Evolutionary conservation across 148 eudicot genomes (phyloP).

Genomic region (Amaranthus cruentus): DNA sequence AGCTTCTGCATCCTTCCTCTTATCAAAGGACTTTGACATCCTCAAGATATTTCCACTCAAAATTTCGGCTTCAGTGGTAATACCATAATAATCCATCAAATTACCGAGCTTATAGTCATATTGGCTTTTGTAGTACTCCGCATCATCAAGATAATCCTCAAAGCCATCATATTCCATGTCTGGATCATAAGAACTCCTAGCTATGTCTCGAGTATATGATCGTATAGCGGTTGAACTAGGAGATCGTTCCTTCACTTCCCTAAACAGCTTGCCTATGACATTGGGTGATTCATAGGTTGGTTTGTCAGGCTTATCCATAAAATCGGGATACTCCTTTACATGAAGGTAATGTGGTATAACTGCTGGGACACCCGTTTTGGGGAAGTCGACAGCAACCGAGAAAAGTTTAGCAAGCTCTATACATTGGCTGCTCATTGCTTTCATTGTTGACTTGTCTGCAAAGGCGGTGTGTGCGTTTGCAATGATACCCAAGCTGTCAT

Average conservation of each 20-base stretch:
- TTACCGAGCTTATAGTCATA: conserved; percentile 45
- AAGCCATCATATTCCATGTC: conserved; percentile 44
- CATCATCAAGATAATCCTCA: conserved; percentile 34
- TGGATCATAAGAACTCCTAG: conserved; percentile 26
- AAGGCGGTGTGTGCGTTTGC: conserved; percentile 74
- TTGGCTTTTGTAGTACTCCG: conserved; percentile 31
- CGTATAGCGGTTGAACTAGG: conserved; percentile 23
- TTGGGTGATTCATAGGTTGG: conserved; percentile 33
- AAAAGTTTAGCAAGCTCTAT: conserved; percentile 59
- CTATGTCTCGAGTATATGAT: conserved; percentile 31
- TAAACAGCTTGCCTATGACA: conserved; percentile 42
- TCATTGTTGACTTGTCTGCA: conserved; percentile 45
- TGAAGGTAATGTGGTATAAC: conserved; percentile 41
- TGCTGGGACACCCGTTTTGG: conserved; percentile 77
- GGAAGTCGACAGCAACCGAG: conserved; percentile 77
- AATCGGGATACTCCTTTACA: conserved; percentile 57
- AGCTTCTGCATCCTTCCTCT: conserved; percentile 41
- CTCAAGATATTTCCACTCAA: conserved; percentile 43
- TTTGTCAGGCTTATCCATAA: conserved; percentile 48
- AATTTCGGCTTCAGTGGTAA: conserved; percentile 44
- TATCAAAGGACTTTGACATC: conserved; percentile 36
- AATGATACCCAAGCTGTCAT: conserved; percentile 72
- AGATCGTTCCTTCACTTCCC: conserved; percentile 35
- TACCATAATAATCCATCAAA: conserved; percentile 44
- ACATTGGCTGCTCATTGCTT: conserved; percentile 56